A percentile compares a stretch with the other conserved stretches of the same genome.
phyloP scores from a whole-genome alignment of 306 rosid species.

The Fragaria iinumae region DNA sequence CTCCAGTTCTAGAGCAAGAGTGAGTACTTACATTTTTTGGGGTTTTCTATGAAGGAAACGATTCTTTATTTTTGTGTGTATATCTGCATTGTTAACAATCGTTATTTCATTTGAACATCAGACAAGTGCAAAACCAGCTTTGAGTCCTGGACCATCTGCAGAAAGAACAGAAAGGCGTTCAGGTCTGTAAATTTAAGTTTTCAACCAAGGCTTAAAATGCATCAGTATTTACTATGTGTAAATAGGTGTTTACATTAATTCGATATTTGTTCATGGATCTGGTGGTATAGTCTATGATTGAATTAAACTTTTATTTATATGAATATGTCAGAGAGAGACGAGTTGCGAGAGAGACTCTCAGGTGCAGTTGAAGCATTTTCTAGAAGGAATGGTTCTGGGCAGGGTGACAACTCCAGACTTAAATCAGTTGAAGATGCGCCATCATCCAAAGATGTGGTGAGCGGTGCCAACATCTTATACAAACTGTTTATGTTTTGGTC shows the following conservation, averaged over 20 bases:
- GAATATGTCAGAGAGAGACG: conserved; percentile 56
- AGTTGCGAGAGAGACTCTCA: conserved; percentile 65
- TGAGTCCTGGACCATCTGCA: conserved; percentile 63
- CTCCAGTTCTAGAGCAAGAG: conserved; percentile 83
- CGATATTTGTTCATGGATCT: not conserved
- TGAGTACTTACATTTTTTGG: conserved; percentile 35
- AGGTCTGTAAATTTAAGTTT: conserved; percentile 50
- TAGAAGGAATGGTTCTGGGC: conserved; percentile 75
- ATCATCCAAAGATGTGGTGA: conserved; percentile 84
- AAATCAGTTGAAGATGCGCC: conserved; percentile 69
- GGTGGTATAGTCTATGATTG: conserved; percentile 5
- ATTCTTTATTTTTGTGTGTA: conserved; percentile 11
- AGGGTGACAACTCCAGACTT: conserved; percentile 72
- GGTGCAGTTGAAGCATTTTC: conserved; percentile 93
- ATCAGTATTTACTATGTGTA: not conserved
- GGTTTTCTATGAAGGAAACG: conserved; percentile 14
- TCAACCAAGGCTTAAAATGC: conserved; percentile 26
- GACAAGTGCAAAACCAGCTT: conserved; percentile 68
- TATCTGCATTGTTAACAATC: conserved; percentile 19
- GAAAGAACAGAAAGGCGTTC: conserved; percentile 70
- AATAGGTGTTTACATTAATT: not conserved
- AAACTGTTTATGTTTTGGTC: not conserved
- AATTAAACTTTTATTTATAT: conserved; percentile 8
- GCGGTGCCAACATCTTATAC: conserved; percentile 24
- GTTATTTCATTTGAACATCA: conserved; percentile 27